phyloP scores from a whole-genome alignment of 192 early-diverging fungal species.

The Backusella liffmaniae region DNA sequence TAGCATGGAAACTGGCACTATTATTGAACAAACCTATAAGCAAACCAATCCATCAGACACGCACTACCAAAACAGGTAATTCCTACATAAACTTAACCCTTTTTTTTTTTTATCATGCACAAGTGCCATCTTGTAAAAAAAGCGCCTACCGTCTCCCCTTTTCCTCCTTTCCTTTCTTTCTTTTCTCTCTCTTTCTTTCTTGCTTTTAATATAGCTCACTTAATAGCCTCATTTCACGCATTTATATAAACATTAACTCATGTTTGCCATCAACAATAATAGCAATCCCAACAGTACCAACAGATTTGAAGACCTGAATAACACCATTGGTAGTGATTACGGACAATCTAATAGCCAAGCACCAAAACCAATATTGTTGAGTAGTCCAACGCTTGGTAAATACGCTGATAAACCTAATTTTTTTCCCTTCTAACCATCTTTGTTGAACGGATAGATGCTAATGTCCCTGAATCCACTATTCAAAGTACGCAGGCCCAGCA shows the following conservation, averaged over 20 bases:
- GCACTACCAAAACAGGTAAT: neutral
- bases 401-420: neutral
- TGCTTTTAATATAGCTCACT: neutral
- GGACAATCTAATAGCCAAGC: neutral
- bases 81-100: neutral
- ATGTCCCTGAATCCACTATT: neutral
- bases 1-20: neutral
- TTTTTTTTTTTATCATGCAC: slow-evolving; percentile 1
- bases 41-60: neutral
- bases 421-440: neutral
- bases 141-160: neutral
- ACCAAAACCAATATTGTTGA: slow-evolving; percentile 13
- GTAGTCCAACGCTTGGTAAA: slow-evolving; percentile 1
- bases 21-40: neutral
- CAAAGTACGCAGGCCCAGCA: neutral
- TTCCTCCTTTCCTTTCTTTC: neutral
- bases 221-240: neutral
- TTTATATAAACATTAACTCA: neutral
- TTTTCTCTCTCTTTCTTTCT: neutral
- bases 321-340: neutral
- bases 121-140: neutral
- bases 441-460: neutral
- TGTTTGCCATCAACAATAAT: neutral
- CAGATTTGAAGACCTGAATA: neutral
- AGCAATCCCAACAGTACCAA: neutral